Evolutionary conservation across 352 stramenopile species (phyloP).

Genomic region (Pythium rishiriense): DNA sequence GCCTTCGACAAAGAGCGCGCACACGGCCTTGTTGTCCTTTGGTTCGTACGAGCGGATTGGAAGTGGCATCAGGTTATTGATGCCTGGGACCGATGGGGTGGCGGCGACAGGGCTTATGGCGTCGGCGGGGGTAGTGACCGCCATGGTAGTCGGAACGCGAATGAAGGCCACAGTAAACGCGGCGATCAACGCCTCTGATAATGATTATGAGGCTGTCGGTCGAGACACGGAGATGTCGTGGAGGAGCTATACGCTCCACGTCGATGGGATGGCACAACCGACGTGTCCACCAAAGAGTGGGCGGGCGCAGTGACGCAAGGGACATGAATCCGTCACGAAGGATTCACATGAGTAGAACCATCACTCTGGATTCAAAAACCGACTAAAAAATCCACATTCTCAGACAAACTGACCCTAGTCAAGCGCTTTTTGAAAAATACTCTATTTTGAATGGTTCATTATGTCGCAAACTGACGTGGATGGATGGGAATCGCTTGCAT

Average conservation of each 20-base stretch:
- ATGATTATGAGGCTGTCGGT: too few species aligned
- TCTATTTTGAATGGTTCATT: neutral
- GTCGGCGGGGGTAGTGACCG: neutral
- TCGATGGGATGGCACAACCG: neutral
- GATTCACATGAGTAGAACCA: too few species aligned
- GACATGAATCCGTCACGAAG: too few species aligned
- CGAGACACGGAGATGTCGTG: neutral
- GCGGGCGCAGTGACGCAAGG: neutral
- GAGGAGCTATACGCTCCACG: neutral
- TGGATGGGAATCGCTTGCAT: neutral
- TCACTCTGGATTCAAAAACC: too few species aligned
- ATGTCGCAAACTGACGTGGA: neutral
- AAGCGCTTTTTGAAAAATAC: too few species aligned
- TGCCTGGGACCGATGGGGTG: neutral
- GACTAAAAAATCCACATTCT: too few species aligned
- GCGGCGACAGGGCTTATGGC: neutral
- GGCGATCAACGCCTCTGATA: too few species aligned
- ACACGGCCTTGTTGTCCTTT: slow-evolving; percentile 16
- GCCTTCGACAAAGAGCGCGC: slow-evolving; percentile 25
- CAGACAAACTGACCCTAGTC: too few species aligned
- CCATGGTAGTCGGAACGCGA: neutral
- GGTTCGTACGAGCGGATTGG: slow-evolving; percentile 25
- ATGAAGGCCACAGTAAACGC: neutral
- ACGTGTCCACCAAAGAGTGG: neutral
- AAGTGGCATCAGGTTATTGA: neutral